These are phyloP conservation scores for Dillenia suffruticosa DNA, from an alignment of 164 flowering plant species.

Conservation along the genomic window DNA sequence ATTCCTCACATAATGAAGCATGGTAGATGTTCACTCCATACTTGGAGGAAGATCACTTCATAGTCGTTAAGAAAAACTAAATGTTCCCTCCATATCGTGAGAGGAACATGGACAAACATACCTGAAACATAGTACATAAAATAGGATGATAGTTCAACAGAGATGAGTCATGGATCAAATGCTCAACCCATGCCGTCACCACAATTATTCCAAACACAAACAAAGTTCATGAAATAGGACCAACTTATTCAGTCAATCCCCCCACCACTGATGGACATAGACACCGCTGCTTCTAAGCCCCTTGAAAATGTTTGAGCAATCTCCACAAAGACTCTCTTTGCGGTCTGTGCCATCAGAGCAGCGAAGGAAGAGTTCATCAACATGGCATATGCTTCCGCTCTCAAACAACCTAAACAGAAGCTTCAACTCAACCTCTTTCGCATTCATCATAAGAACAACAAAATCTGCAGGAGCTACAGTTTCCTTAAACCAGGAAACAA, in stretches of 20 bases:
- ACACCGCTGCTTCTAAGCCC: slow-evolving; percentile 60
- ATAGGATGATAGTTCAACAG: too few species aligned
- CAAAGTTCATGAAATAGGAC: slow-evolving; percentile 1
- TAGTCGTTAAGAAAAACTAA: too few species aligned
- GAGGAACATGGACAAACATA: too few species aligned
- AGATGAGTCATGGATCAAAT: too few species aligned
- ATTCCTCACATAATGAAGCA: too few species aligned
- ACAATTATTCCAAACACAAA: neutral
- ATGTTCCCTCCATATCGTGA: too few species aligned
- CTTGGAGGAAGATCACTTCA: too few species aligned
- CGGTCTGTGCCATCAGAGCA: slow-evolving; percentile 37
- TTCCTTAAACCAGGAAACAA: slow-evolving; percentile 64
- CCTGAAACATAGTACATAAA: too few species aligned
- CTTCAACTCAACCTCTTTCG: slow-evolving; percentile 43
- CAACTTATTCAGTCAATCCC: slow-evolving; percentile 12
- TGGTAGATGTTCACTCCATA: too few species aligned
- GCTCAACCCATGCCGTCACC: too few species aligned
- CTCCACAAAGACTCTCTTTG: slow-evolving; percentile 18
- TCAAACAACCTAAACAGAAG: slow-evolving; percentile 55
- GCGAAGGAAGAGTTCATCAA: slow-evolving; percentile 80
- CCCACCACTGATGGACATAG: slow-evolving; percentile 73
- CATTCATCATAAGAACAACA: slow-evolving; percentile 73
- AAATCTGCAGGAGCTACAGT: slow-evolving; percentile 57
- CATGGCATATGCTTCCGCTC: slow-evolving; percentile 70
- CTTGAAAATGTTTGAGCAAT: slow-evolving; percentile 46